Percentiles rank a stretch among this genome's conserved stretches.
These are phyloP conservation scores for Phytopythium chamaehyphon DNA, from an alignment of 352 stramenopile species.

Conservation along the genomic window DNA sequence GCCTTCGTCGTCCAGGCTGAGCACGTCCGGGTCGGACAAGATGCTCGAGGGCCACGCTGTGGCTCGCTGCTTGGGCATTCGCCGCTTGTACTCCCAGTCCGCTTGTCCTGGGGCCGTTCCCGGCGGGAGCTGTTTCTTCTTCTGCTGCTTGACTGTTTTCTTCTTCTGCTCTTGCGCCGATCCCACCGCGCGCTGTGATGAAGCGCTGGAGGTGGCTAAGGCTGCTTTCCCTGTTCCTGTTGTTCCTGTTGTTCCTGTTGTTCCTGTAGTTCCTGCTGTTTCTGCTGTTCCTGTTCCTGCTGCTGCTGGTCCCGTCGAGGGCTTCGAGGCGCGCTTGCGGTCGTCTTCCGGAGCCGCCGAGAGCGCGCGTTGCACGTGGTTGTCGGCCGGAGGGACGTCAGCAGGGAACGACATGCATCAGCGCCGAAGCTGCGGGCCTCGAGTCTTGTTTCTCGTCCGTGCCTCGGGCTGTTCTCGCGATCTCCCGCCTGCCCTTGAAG, in stretches of 20 bases:
- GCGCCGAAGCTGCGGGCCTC: background rate
- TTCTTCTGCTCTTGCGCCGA: background rate
- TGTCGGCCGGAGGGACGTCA: slow-evolving; percentile 5
- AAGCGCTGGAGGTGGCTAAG: background rate
- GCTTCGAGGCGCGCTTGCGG: background rate
- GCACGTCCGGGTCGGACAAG: slow-evolving; percentile 34
- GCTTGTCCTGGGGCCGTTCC: background rate
- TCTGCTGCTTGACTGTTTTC: background rate
- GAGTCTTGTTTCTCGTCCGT: background rate
- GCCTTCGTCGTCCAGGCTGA: slow-evolving; percentile 50
- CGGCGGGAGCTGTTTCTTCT: background rate
- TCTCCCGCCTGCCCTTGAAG: background rate
- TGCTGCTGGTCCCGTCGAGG: background rate
- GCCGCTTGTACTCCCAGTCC: slow-evolving; percentile 6
- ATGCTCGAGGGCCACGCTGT: slow-evolving; percentile 41
- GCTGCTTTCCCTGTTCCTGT: background rate
- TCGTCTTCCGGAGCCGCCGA: background rate
- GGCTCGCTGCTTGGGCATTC: slow-evolving; percentile 47
- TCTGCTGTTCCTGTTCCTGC: background rate
- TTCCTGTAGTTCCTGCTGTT: background rate
- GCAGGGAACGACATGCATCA: slow-evolving; percentile 4
- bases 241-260: background rate
- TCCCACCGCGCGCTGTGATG: background rate
- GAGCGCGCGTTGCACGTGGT: slow-evolving; percentile 1
- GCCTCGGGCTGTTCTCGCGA: background rate